Base-by-base conservation (phyloP, 306 rosid genomes). In the Cicer pinnatifidum region DNA sequence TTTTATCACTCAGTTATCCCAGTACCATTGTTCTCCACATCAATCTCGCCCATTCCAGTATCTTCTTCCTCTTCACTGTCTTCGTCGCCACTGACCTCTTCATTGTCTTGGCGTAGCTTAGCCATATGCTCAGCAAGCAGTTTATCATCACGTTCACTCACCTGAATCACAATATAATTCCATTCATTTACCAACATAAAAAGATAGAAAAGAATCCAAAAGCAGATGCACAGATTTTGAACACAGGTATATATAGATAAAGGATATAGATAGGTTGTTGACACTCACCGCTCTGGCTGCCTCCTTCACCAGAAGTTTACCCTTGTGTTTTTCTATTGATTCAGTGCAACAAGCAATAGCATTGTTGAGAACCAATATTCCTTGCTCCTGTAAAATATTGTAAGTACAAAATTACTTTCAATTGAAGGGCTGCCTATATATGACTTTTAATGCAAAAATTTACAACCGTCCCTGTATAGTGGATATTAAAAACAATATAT, bases 61-160 rank as follows among this genome's bases (percentile, higher is more conserved):
- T 94, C 99, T 79, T 94, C 99, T 81, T 94, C 99, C 78, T 91
- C 99, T 63, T 94, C 99, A 8, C 97, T 94, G 47, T 81, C 91
- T 62, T 91, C 97, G 19, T 94, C 96, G 0, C 90, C 96, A 8
- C 88, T 82, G 7, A 91, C 53, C 83, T 93, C 97, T 75, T 93
- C 96, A 15, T 93, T 93, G 67, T 85, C 90, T 70, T 85, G 82
- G 59, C 90, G 86, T 50, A 90, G 93, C 89, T 93, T 86, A 38
- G 81, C 88, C 97, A 93, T 93, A 86, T 88, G 90, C 65, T 90
- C 96, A 1, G 90, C 87, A 39, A 93, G 96, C 72, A 93, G 78
- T 68, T 93, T 89, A 75, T 93, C 97, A 80, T 93, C 98, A 69
- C 95, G 85, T 65, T 89, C 96, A 69, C 97, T 87, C 96, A 93